Evolutionary conservation across 495 filamentous ascomycete species (phyloP), one percentile per base, ranked within the genome.

Genomic region (Evansstolkia leycettana): DNA sequence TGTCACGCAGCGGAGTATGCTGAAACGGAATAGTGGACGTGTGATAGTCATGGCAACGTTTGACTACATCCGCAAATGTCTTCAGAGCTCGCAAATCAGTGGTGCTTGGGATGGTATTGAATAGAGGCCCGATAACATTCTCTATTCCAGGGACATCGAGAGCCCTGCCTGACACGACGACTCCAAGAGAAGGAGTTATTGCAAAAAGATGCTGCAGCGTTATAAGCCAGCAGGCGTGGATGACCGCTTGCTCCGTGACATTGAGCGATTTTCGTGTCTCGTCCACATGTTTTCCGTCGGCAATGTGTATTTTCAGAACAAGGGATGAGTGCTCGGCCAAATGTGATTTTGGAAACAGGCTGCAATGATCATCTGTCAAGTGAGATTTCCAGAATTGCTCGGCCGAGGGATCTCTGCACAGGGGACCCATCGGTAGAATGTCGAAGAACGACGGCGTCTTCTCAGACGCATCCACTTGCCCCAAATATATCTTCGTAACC

Each of bases 71-170:
- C 9, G 51, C 40, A 67, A 69, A 76, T 7, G 57, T 70, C 7
- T 54, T 47, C 10, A 38, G 18, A 7, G 42, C 26, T 18, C 51
- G 34, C 4, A 66, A 12, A 3, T 54, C 46, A 13, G 73, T 39
- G 23, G 63, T 54, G 43, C 77, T 78, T 2, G 84, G 84, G 1
- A 90, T 55, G 0, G 84, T 88, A 52, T 89, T 90, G 62, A 90
- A 87, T 3, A 88, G 47, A 0, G 84, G 84, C 0, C 84, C 84
- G 20, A 81, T 67, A 9, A 76, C 64, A 2, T 60, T 53, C 27
- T 85, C 80, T 11, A 70, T 64, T 1, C 60, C 65, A 17, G 76
- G 67, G 18, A 80, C 44, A 15, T 74, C 68, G 0, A 87, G 65
- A 8, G 72, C 65, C 34, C 84, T 66, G 2, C 84, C 84, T 12